Base-by-base conservation (phyloP, 2,329 filamentous ascomycete genomes). In the Dactylellina drechsleri region DNA sequence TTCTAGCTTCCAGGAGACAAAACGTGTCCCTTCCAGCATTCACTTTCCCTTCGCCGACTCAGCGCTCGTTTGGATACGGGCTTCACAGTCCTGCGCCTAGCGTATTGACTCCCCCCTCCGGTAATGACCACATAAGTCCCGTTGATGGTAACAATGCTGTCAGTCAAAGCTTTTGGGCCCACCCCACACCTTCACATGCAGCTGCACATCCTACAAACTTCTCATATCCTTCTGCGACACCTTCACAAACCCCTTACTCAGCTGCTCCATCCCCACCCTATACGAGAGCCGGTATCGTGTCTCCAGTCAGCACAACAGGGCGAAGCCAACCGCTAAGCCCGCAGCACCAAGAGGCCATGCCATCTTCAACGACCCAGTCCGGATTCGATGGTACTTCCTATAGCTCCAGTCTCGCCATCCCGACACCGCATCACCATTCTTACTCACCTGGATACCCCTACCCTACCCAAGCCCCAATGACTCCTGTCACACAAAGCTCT, bases 1-100 rank as follows among this genome's bases (percentile, higher is more conserved):
- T 75, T 10, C 31, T 75, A 15, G 71, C 71, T 23, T 68, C 71
- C 5, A 56, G 71, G 26, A 64, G 71, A 53, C 71, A 75, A 50
- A 75, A 75, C 50, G 71, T 75, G 31, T 75, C 71, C 5, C 45
- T 75, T 12, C 71, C 71, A 5, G 71, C 71, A 7, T 75, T 75
- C 43, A 75, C 71, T 0, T 75, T 75, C 45, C 71, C 71, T 41
- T 75, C 71, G 1, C 64, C 71, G 4, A 66, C 26, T 28, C 71
- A 75, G 49, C 71, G 71, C 16, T 64, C 71, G 6, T 75, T 68
- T 36, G 64, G 71, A 2, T 75, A 75, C 54, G 71, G 71, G 13
- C 26, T 75, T 4, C 71, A 75, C 20, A 75, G 71, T 49, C 64
- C 71, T 31, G 71, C 64, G 3, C 71, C 71, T 0, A 75, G 71